These are phyloP conservation scores for Lactarius quietus DNA, from an alignment of 768 basidiomycete genomes.

Conservation along the genomic window DNA sequence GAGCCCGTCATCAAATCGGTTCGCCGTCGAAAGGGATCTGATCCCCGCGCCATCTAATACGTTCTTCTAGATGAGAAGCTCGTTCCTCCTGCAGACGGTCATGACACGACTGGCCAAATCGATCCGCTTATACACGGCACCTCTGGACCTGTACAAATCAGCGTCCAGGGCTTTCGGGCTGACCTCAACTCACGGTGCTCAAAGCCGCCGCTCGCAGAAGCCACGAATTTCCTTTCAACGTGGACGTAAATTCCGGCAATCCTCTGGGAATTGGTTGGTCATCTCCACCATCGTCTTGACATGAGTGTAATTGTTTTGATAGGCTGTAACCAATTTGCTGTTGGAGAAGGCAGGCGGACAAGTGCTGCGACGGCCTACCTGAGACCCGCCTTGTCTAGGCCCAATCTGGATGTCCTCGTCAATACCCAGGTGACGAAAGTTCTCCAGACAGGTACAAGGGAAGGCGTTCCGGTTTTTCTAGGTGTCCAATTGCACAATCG, in stretches of 20 bases:
- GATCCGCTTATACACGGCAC: slow-evolving; percentile 12
- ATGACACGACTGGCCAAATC: slow-evolving; percentile 20
- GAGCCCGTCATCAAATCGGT: slow-evolving; percentile 11
- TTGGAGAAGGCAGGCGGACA: neutral
- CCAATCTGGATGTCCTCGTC: slow-evolving; percentile 10
- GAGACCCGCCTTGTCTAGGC: neutral
- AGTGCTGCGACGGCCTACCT: slow-evolving; percentile 12
- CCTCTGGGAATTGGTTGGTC: slow-evolving; percentile 2
- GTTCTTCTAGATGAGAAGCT: slow-evolving; percentile 18
- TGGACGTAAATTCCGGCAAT: slow-evolving; percentile 4
- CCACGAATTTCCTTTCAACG: slow-evolving; percentile 5
- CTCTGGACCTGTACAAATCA: slow-evolving; percentile 17
- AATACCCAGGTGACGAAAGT: slow-evolving; percentile 6
- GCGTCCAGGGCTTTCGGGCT: slow-evolving; percentile 10
- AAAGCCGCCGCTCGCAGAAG: neutral
- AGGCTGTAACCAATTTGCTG: slow-evolving; percentile 9
- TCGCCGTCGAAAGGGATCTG: neutral
- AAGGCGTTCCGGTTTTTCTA: slow-evolving; percentile 1
- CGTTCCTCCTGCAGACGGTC: slow-evolving; percentile 18
- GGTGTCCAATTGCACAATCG: slow-evolving; percentile 10
- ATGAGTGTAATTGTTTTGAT: neutral
- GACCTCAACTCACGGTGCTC: slow-evolving; percentile 16
- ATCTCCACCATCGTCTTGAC: too few species aligned
- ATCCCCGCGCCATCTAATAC: neutral
- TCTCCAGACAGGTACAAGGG: neutral